Evolutionary conservation across 768 basidiomycete genomes (phyloP).

Genomic region (Phylloporus rhodoxanthus): DNA sequence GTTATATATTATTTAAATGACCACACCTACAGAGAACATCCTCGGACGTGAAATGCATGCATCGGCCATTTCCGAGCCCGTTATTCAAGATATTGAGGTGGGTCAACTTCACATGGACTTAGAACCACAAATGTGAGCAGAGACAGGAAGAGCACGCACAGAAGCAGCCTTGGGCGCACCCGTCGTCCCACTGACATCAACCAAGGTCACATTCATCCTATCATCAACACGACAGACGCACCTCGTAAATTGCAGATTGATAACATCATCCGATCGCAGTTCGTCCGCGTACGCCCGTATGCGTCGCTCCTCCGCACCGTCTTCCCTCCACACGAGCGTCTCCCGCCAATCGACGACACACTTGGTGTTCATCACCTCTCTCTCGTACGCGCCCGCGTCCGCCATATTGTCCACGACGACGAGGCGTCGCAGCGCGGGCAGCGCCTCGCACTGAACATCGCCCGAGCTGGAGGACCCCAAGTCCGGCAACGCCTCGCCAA

Average conservation of each 20-base stretch:
- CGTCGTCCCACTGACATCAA: slow-evolving; percentile 60
- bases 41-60: slow-evolving; percentile 59
- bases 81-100: slow-evolving; percentile 80
- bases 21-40: slow-evolving; percentile 61
- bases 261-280: slow-evolving; percentile 59
- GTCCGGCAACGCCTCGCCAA: slow-evolving; percentile 54
- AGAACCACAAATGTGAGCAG: neutral
- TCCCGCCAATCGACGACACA: slow-evolving; percentile 68
- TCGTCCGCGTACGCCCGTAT: slow-evolving; percentile 39
- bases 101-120: slow-evolving; percentile 47
- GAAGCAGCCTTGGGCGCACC: slow-evolving; percentile 80
- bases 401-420: slow-evolving; percentile 61
- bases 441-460: slow-evolving; percentile 47
- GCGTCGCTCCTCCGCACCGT: slow-evolving; percentile 35
- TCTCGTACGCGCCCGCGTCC: slow-evolving; percentile 35
- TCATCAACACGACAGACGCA: slow-evolving; percentile 20
- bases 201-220: neutral
- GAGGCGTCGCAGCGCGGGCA: slow-evolving; percentile 60
- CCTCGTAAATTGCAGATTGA: slow-evolving; percentile 87
- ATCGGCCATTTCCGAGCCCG: slow-evolving; percentile 58
- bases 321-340: slow-evolving; percentile 61
- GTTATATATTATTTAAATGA: neutral
- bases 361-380: slow-evolving; percentile 37
- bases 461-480: slow-evolving; percentile 46
- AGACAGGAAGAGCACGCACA: slow-evolving; percentile 35